Conservation (phyloP, 164 flowering plant genomes). For the Amborella trichopoda region DNA sequence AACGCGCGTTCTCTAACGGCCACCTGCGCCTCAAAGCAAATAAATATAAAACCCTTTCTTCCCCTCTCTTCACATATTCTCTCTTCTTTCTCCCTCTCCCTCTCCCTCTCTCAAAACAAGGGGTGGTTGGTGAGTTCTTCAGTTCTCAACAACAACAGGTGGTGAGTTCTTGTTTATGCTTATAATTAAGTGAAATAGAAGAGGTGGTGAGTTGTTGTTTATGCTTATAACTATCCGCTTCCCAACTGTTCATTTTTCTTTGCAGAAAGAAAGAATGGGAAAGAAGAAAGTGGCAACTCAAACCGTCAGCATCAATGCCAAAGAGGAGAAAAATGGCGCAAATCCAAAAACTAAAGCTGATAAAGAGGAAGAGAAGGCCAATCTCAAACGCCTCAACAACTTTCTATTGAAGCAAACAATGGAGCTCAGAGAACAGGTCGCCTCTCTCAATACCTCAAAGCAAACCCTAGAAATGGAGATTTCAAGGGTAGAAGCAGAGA, state of each 20-base stretch:
- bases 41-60: not conserved
- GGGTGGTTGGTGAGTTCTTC: not conserved
- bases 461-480: not conserved
- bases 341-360: not conserved
- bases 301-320: not conserved
- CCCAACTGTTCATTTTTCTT: no score
- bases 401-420: not conserved
- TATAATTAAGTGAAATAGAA: no score
- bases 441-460: not conserved
- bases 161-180: not conserved
- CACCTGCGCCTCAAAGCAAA: no score
- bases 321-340: not conserved
- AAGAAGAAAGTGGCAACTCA: slow-evolving; percentile 2
- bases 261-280: not conserved
- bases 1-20: no score
- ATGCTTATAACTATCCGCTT: no score
- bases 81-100: not conserved
- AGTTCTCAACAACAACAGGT: no score
- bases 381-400: not conserved
- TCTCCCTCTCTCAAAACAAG: not conserved
- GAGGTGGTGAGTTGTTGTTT: not conserved
- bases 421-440: slow-evolving; percentile 1
- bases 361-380: not conserved
- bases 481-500: not conserved
- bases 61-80: not conserved